Conservation (phyloP, 345 rosid species). For the Eucalyptus decipiens region DNA sequence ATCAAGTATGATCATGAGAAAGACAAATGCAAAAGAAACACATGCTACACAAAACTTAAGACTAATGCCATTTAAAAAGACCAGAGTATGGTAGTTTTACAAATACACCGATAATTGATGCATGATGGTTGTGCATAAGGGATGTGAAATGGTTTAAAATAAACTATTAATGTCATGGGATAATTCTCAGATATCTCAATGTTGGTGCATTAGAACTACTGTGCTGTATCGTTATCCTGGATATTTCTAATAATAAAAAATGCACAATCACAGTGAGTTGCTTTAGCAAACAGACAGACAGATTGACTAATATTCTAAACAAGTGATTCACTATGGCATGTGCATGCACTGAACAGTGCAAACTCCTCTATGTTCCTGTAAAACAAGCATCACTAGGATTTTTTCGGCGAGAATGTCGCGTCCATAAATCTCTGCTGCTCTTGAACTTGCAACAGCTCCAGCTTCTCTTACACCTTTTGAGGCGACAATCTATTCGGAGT, state of each 20-base stretch:
- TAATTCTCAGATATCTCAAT: background rate
- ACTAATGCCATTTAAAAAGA: background rate
- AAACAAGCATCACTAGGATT: conserved; percentile 41
- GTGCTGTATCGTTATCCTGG: background rate
- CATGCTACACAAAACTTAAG: background rate
- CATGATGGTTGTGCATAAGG: background rate
- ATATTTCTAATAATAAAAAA: background rate
- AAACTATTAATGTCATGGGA: background rate
- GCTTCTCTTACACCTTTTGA: conserved; percentile 35
- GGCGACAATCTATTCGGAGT: conserved; percentile 38
- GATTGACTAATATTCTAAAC: background rate
- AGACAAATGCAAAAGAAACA: background rate
- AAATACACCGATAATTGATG: background rate
- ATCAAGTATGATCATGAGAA: background rate
- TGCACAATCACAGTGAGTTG: background rate
- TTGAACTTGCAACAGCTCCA: conserved; percentile 87
- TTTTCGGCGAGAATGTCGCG: conserved; percentile 64
- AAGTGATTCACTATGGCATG: background rate
- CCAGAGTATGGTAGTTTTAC: background rate
- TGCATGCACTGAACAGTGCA: background rate
- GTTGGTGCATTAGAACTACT: background rate
- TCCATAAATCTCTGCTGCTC: conserved; percentile 84
- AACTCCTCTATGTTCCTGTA: background rate
- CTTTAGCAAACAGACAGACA: background rate
- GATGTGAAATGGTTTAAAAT: background rate